Conservation (phyloP, 2,329 filamentous ascomycete species). For the Epichloe gansuensis region DNA sequence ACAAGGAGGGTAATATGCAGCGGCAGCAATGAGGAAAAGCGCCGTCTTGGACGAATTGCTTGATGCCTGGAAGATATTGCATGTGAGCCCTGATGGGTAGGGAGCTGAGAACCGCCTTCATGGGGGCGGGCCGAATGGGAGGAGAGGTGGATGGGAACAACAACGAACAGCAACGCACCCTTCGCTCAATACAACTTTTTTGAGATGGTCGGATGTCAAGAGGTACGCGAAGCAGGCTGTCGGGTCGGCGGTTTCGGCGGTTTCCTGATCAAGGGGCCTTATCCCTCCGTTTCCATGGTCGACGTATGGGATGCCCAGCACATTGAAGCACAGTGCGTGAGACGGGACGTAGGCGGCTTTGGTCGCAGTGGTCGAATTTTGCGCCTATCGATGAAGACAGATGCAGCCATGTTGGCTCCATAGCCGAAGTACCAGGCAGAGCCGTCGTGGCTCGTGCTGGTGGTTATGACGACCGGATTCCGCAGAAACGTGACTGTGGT, state of each 20-base stretch:
- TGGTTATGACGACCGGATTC: not conserved
- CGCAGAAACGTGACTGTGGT: not conserved
- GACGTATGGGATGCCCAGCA: not conserved
- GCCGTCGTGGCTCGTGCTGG: not conserved
- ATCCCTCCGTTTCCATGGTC: not conserved
- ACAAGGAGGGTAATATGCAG: not conserved
- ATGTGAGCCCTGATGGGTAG: too few species aligned
- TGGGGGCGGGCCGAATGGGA: too few species aligned
- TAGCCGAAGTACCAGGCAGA: not conserved
- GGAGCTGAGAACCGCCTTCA: not conserved
- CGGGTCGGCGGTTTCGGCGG: too few species aligned
- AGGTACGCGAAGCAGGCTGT: not conserved
- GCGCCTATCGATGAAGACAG: not conserved
- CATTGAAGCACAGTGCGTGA: not conserved
- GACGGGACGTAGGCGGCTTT: not conserved
- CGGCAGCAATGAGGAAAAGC: not conserved
- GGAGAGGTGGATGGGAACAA: not conserved
- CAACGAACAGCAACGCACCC: not conserved
- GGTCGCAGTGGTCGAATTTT: not conserved
- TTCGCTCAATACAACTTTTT: not conserved
- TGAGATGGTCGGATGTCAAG: not conserved
- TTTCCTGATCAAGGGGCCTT: not conserved
- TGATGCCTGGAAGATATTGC: not conserved
- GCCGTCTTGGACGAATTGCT: not conserved
- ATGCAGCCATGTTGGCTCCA: not conserved